Percentiles rank a stretch among this genome's conserved stretches.
These are phyloP conservation scores for Medicago lupulina DNA, from an alignment of 306 rosid genomes.

Conservation along the genomic window DNA sequence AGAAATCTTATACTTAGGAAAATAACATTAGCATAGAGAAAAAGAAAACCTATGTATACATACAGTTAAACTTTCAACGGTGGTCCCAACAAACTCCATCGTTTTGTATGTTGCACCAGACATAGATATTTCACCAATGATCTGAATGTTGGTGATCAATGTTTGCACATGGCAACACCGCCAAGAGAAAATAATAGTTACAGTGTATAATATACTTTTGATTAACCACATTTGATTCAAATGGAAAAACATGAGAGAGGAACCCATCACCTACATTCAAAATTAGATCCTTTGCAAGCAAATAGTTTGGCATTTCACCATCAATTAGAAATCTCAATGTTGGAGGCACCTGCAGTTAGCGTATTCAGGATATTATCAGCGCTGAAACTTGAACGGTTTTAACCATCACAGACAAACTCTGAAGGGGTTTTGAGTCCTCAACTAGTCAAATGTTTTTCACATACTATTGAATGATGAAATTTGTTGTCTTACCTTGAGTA, in stretches of 20 bases:
- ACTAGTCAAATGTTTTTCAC: not conserved
- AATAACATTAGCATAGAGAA: not conserved
- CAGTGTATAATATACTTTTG: not conserved
- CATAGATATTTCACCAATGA: conserved; percentile 88
- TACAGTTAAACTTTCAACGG: conserved; percentile 77
- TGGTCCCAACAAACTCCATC: conserved; percentile 87
- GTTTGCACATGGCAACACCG: conserved; percentile 32
- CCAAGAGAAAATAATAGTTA: not conserved
- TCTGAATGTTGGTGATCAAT: conserved; percentile 49
- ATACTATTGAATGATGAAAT: not conserved
- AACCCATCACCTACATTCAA: conserved; percentile 64
- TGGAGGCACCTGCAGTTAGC: conserved; percentile 75
- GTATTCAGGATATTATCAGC: not conserved
- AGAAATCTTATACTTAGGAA: conserved; percentile 25
- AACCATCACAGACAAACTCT: too few species aligned
- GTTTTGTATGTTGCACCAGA: conserved; percentile 90
- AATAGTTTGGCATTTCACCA: conserved; percentile 86
- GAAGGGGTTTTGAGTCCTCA: too few species aligned
- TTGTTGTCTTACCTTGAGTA: conserved; percentile 65
- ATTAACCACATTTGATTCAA: conserved; percentile 18
- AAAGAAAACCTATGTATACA: conserved; percentile 33
- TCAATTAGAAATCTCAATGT: conserved; percentile 74
- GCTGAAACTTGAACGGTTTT: not conserved
- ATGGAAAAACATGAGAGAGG: conserved; percentile 23
- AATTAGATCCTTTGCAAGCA: conserved; percentile 90